Base-by-base conservation (phyloP, 345 rosid genomes). In the Passiflora organensis region DNA sequence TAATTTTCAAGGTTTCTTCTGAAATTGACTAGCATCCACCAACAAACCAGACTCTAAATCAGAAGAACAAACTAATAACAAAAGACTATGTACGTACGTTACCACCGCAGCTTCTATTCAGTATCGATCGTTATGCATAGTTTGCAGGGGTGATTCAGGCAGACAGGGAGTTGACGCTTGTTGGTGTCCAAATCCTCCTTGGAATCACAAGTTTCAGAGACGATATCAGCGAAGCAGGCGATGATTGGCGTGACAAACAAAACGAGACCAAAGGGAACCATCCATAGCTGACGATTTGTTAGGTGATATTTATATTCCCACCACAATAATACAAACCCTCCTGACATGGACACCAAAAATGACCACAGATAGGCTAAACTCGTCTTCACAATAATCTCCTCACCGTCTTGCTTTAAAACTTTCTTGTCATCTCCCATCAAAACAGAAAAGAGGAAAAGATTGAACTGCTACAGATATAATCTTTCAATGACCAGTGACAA, bases 181-280 rank as follows among this genome's bases (percentile, higher is more conserved):
- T 5, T 5, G 5, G 6, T 32, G 4, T 24, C 64, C 22, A n/a
- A n/a, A n/a, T 62, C 70, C 1, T 50, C 59, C 14, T 16, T 25
- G 10, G 21, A 56, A 16, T 58, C 53, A 25, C 80, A 77, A 19
- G 71, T 2, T 41, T 70, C 76, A 8, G 87, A 82, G 61, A 76
- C 57, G 53, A 67, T 17, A 41, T 72, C 49, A 37, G 91, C 64
- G 49, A 79, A 56, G 56, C 83, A 76, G 36, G 69, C 38, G 25
- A 86, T 16, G 38, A 67, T 57, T 0, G 97, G 97, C 43, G 97
- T 80, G 23, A 68, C 10, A 20, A 80, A 55, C 43, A 86, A 71
- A 48, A 89, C 57, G 43, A 89, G 87, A 48, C 95, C 86, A 1
- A 73, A 38, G 39, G 97, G 91, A 37, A 89, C 91, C 95, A 86